A percentile compares a stretch with the other conserved stretches of the same genome.
These are phyloP conservation scores for Xylariaceae sp. DNA, from an alignment of 2,329 filamentous ascomycete genomes.

Conservation along the genomic window DNA sequence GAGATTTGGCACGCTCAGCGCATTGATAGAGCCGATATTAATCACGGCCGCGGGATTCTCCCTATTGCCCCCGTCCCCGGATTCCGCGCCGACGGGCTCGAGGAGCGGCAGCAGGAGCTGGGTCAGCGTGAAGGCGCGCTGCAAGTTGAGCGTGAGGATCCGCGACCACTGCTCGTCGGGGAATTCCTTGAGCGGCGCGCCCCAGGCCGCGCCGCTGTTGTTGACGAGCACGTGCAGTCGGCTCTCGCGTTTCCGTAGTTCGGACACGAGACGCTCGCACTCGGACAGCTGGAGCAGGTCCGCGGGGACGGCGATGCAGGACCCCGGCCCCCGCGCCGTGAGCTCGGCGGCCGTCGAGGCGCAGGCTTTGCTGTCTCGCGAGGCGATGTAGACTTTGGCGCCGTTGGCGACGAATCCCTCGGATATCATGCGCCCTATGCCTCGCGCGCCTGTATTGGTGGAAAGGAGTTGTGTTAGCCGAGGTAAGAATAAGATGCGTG, in stretches of 20 bases:
- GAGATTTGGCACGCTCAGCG: conserved; percentile 63
- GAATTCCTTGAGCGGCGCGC: conserved; percentile 64
- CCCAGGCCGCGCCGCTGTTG: conserved; percentile 72
- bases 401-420: conserved; percentile 70
- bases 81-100: conserved; percentile 51
- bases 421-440: conserved; percentile 72
- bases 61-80: conserved; percentile 40
- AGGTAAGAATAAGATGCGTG: neutral
- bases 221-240: conserved; percentile 69
- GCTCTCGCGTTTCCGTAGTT: conserved; percentile 56
- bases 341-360: conserved; percentile 62
- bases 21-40: conserved; percentile 71
- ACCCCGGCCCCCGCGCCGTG: conserved; percentile 58
- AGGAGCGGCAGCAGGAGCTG: conserved; percentile 67
- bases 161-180: conserved; percentile 65
- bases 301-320: conserved; percentile 64
- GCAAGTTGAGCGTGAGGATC: conserved; percentile 69
- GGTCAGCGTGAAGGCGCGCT: conserved; percentile 72
- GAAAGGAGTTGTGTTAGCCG: neutral
- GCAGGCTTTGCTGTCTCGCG: conserved; percentile 66
- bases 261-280: conserved; percentile 59
- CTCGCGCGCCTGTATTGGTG: conserved; percentile 55
- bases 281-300: conserved; percentile 67
- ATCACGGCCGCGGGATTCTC: conserved; percentile 63
- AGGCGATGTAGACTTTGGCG: conserved; percentile 70